These are phyloP conservation scores for Sporisorium iseilematis-ciliati DNA, from an alignment of 1,284 basidiomycete species.

Conservation along the genomic window DNA sequence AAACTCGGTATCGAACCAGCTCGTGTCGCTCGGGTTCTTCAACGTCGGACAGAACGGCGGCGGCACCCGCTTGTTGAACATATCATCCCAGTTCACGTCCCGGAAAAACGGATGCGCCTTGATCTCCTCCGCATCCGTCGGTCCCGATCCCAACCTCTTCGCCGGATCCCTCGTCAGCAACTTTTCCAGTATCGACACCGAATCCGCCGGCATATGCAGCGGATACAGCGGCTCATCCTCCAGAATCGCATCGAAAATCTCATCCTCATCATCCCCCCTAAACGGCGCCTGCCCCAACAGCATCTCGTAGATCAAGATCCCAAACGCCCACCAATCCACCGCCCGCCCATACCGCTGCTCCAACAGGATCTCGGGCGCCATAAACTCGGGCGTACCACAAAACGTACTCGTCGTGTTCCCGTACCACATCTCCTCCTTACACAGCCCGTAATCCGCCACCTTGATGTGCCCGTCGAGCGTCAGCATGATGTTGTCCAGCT, in stretches of 20 bases:
- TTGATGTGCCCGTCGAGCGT: conserved; percentile 98
- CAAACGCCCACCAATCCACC: conserved; percentile 99
- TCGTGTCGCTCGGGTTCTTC: conserved; percentile 73
- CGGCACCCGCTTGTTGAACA: conserved; percentile 93
- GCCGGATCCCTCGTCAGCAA: conserved; percentile 91
- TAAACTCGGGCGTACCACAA: conserved; percentile 99
- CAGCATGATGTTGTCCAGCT: conserved; percentile 97
- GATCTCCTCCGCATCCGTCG: conserved; percentile 95
- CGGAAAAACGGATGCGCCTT: conserved; percentile 98
- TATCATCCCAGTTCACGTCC: conserved; percentile 95
- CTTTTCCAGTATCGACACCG: conserved; percentile 94
- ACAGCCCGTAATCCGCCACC: conserved; percentile 98
- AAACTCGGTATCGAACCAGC: conserved; percentile 95
- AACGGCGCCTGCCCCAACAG: conserved; percentile 97
- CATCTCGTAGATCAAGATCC: conserved; percentile 99
- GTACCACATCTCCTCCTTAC: conserved; percentile 99
- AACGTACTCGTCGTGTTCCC: conserved; percentile 98
- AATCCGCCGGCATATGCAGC: conserved; percentile 99
- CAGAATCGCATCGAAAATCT: conserved; percentile 98
- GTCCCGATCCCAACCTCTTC: conserved; percentile 91
- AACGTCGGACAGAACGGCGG: conserved; percentile 97
- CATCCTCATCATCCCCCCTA: conserved; percentile 98
- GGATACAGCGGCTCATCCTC: conserved; percentile 99
- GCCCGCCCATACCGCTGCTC: conserved; percentile 98
- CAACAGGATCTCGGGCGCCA: conserved; percentile 99